Conservation (phyloP, 2,329 filamentous ascomycete species). For the Coniochaeta hoffmannii region DNA sequence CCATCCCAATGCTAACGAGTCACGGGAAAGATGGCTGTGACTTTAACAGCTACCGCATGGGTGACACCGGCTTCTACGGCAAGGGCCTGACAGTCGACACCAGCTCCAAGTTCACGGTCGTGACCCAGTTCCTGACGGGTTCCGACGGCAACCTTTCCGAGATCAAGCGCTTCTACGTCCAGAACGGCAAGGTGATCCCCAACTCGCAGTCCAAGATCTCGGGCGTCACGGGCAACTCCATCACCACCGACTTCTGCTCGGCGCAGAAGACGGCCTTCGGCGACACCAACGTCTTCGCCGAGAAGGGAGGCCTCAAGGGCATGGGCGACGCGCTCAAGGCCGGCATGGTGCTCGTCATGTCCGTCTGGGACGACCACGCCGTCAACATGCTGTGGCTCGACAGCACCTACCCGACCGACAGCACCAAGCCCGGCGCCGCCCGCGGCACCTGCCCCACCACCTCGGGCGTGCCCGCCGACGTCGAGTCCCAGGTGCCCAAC, state of each 20-base stretch:
- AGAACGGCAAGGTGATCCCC: slow-evolving; percentile 50
- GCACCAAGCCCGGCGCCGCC: slow-evolving; percentile 36
- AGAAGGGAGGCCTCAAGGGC: slow-evolving; percentile 47
- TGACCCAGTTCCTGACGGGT: slow-evolving; percentile 53
- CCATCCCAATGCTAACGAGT: no score
- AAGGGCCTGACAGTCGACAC: slow-evolving; percentile 51
- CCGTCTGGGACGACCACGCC: slow-evolving; percentile 57
- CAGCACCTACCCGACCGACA: slow-evolving; percentile 49
- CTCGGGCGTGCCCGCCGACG: slow-evolving; percentile 42
- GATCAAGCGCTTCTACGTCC: slow-evolving; percentile 59
- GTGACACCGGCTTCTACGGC: slow-evolving; percentile 57
- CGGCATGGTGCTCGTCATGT: slow-evolving; percentile 42
- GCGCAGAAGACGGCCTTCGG: slow-evolving; percentile 50
- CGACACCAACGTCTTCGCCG: slow-evolving; percentile 44
- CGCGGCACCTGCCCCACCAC: slow-evolving; percentile 47
- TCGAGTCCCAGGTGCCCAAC: slow-evolving; percentile 38
- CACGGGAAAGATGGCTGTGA: not conserved
- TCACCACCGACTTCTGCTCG: slow-evolving; percentile 52
- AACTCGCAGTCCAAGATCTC: slow-evolving; percentile 38
- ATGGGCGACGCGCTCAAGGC: slow-evolving; percentile 41
- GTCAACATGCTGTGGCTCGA: slow-evolving; percentile 72
- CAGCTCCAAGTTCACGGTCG: slow-evolving; percentile 52
- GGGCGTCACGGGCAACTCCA: slow-evolving; percentile 32
- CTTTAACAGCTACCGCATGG: slow-evolving; percentile 49
- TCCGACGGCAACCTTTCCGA: slow-evolving; percentile 46